A percentile compares a stretch with the other conserved stretches of the same genome.
Conservation (phyloP, 2,329 filamentous ascomycete species). For the Coniochaeta ligniaria region DNA sequence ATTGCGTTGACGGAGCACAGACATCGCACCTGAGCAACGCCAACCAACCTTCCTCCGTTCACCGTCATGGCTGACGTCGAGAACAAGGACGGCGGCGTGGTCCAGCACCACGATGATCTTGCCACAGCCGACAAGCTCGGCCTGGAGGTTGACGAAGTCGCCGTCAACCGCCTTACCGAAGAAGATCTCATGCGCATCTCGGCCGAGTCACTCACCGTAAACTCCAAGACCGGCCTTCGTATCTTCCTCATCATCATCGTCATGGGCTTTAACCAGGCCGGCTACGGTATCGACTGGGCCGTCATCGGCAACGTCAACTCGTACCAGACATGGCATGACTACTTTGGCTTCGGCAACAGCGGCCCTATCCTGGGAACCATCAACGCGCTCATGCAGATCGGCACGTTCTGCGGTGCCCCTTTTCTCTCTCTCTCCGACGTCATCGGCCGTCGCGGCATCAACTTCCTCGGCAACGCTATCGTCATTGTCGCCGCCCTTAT, state of each 20-base stretch:
- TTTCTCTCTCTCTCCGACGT: conserved; percentile 42
- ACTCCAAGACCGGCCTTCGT: conserved; percentile 31
- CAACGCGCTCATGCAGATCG: conserved; percentile 40
- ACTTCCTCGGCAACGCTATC: conserved; percentile 35
- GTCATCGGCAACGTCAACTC: conserved; percentile 40
- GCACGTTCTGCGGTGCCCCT: conserved; percentile 37
- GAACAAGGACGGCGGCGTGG: conserved; percentile 9
- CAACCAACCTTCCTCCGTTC: neutral
- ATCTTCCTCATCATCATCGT: conserved; percentile 34
- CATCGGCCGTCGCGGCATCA: conserved; percentile 42
- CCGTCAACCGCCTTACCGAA: conserved; percentile 35
- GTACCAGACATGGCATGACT: conserved; percentile 31
- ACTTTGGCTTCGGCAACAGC: conserved; percentile 31
- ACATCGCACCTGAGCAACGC: neutral
- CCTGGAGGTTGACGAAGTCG: conserved; percentile 33
- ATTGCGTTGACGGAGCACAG: neutral
- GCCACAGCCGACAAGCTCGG: conserved; percentile 22
- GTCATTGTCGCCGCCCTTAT: conserved; percentile 35
- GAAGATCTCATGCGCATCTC: conserved; percentile 35
- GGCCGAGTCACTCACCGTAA: conserved; percentile 28
- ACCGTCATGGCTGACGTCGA: conserved; percentile 4
- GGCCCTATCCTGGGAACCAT: conserved; percentile 33
- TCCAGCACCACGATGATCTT: conserved; percentile 18
- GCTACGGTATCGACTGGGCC: conserved; percentile 41
- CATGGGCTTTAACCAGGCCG: conserved; percentile 38